Evolutionary conservation across 1,139 yeast genomes (phyloP).

Genomic region (Sugiyamaella japonica): DNA sequence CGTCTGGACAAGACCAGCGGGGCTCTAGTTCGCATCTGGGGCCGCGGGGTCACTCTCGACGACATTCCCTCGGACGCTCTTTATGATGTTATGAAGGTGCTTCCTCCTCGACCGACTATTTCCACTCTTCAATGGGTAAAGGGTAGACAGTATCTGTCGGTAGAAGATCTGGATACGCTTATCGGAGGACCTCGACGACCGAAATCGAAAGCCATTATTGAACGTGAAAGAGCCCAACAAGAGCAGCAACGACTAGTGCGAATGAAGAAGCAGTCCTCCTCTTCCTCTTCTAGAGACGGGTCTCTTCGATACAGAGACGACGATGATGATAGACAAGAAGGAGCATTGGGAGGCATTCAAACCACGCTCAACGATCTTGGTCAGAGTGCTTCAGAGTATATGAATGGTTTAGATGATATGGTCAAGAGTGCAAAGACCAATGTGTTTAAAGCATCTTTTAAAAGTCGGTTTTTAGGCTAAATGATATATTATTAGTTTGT

Average conservation of each 20-base stretch:
- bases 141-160: slow-evolving; percentile 62
- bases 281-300: slow-evolving; percentile 8
- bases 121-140: slow-evolving; percentile 80
- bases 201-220: slow-evolving; percentile 37
- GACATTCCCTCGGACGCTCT: slow-evolving; percentile 40
- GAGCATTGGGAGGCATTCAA: slow-evolving; percentile 34
- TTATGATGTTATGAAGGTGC: slow-evolving; percentile 47
- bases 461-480: slow-evolving; percentile 34
- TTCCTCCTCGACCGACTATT: slow-evolving; percentile 73
- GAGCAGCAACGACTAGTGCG: slow-evolving; percentile 30
- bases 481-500: neutral
- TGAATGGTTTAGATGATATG: slow-evolving; percentile 34
- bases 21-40: slow-evolving; percentile 51
- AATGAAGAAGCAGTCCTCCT: slow-evolving; percentile 12
- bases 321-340: slow-evolving; percentile 21
- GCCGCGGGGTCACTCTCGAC: slow-evolving; percentile 38
- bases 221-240: slow-evolving; percentile 30
- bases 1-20: slow-evolving; percentile 61
- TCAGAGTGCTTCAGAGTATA: slow-evolving; percentile 37
- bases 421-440: slow-evolving; percentile 34
- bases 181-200: slow-evolving; percentile 46
- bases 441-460: slow-evolving; percentile 35
- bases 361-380: slow-evolving; percentile 37
- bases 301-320: neutral
- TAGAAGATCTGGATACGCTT: slow-evolving; percentile 51